Evolutionary conservation across 83 land plant genomes (phyloP).

Genomic region (Picea abies): DNA sequence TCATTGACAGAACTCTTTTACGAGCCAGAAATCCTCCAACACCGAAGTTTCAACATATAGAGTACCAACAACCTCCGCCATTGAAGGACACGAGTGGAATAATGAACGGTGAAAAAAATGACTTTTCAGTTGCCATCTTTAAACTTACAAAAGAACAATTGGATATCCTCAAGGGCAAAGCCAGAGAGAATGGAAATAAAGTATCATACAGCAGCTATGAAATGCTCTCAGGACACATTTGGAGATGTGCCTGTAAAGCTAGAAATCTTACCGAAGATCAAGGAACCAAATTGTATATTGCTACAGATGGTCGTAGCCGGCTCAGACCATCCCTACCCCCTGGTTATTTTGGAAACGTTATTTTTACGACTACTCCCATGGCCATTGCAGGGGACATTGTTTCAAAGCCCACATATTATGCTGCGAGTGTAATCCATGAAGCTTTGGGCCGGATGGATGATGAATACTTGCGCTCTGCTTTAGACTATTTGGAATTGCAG

Average conservation of each 20-base stretch:
- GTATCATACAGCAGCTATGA: conserved; percentile 66
- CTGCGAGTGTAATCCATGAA: conserved; percentile 56
- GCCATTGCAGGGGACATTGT: conserved; percentile 56
- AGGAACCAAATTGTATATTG: conserved; percentile 59
- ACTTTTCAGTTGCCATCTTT: conserved; percentile 31
- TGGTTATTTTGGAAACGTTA: conserved; percentile 70
- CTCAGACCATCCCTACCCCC: conserved; percentile 54
- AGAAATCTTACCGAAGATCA: conserved; percentile 46
- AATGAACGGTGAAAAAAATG: background rate
- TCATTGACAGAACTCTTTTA: conserved; percentile 89
- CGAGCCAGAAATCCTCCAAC: conserved; percentile 77
- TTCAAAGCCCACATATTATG: conserved; percentile 37
- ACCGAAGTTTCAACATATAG: conserved; percentile 78
- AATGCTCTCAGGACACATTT: conserved; percentile 59
- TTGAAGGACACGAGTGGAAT: conserved; percentile 20
- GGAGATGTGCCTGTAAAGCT: conserved; percentile 68
- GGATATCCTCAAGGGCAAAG: conserved; percentile 34
- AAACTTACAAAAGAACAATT: conserved; percentile 45
- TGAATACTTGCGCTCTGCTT: conserved; percentile 74
- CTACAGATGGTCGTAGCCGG: conserved; percentile 51
- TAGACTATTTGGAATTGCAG: conserved; percentile 81
- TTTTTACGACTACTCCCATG: conserved; percentile 68
- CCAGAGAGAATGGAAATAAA: conserved; percentile 21
- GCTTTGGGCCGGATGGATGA: conserved; percentile 68
- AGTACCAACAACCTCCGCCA: conserved; percentile 85